Base-by-base conservation (phyloP, 23 red algal species). In the Gracilaria gracilis region DNA sequence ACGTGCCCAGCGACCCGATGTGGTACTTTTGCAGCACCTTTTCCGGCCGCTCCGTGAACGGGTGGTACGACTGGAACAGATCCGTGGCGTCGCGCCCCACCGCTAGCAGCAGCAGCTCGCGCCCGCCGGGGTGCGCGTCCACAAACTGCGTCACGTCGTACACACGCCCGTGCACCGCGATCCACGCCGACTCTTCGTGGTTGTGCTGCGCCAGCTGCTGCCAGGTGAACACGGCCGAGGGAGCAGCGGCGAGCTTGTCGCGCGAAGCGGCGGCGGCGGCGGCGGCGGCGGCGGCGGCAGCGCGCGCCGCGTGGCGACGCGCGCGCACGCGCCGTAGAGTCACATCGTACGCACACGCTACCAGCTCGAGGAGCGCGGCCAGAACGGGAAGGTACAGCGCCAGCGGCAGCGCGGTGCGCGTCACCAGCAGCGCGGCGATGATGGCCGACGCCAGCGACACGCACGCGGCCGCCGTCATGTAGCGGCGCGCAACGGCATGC, bases 61-160 rank as follows among this genome's bases (percentile, higher is more conserved):
- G 88, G 64, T 96, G 95, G 40, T 96, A 96, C 61, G 88, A 93
- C 34, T 51, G 12, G 83, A 96, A 93, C 67, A 96, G 61, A 49
- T 96, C 82, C 1, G 95, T 96, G 4, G 95, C 95, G 34, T 96
- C 95, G 23, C 95, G 51, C 24, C 96, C 96, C 61, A 77, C 57
- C 35, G 76, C 85, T 0, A 93, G 55, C 37, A 98, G 61, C 27
- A 98, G 51, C 3, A 95, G 74, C 70, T 98, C 96, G 21, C 73
- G 57, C 7, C 96, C 96, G 42, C 96, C 96, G 27, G 96, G 96
- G 47, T 98, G 96, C 31, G 47, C 21, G 23, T 92, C 96, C 28
- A 98, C 85, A 78, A 98, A 98, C 1, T 54, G 31, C 13, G 96
- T 98, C 31, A 98, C 91, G 37, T 94, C 91, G 77, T 95, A 98